These are phyloP conservation scores for Hanseniaspora pseudoguilliermondii DNA, from an alignment of 805 yeast species.

Conservation along the genomic window DNA sequence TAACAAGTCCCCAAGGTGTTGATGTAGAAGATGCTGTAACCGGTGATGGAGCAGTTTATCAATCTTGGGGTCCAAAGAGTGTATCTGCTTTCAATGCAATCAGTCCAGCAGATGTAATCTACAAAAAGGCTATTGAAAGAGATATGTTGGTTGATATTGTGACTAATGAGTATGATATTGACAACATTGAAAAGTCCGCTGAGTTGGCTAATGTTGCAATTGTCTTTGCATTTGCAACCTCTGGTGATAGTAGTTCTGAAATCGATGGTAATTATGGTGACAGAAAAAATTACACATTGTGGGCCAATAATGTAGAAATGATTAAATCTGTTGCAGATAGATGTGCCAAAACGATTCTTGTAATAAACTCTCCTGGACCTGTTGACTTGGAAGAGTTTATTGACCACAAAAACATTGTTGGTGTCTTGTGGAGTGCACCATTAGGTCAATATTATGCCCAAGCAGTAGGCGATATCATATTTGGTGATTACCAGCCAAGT, in stretches of 20 bases:
- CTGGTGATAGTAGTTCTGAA: constrained; percentile 49
- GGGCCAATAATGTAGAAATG: constrained; percentile 48
- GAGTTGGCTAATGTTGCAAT: constrained; percentile 41
- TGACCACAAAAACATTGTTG: constrained; percentile 46
- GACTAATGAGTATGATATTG: constrained; percentile 36
- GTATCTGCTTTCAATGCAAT: constrained; percentile 43
- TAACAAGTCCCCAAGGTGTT: constrained; percentile 38
- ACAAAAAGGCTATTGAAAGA: constrained; percentile 33
- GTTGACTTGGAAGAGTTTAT: constrained; percentile 45
- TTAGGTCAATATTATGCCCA: constrained; percentile 45
- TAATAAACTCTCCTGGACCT: constrained; percentile 49
- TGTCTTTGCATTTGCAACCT: constrained; percentile 40
- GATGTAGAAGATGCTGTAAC: constrained; percentile 43
- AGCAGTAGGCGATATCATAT: constrained; percentile 45
- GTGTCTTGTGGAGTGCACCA: constrained; percentile 43
- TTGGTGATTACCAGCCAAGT: constrained; percentile 51
- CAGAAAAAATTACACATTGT: constrained; percentile 38
- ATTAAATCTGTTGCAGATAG: constrained; percentile 37
- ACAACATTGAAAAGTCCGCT: constrained; percentile 33
- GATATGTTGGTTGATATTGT: constrained; percentile 36
- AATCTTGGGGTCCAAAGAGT: constrained; percentile 58
- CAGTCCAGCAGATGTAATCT: constrained; percentile 48
- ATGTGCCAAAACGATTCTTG: constrained; percentile 45
- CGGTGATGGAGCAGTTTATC: constrained; percentile 40
- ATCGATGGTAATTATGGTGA: constrained; percentile 52